Evolutionary conservation across 2,329 filamentous ascomycete species (phyloP), one percentile per base, ranked within the genome.

Genomic region (Ceratocystis ficicola): DNA sequence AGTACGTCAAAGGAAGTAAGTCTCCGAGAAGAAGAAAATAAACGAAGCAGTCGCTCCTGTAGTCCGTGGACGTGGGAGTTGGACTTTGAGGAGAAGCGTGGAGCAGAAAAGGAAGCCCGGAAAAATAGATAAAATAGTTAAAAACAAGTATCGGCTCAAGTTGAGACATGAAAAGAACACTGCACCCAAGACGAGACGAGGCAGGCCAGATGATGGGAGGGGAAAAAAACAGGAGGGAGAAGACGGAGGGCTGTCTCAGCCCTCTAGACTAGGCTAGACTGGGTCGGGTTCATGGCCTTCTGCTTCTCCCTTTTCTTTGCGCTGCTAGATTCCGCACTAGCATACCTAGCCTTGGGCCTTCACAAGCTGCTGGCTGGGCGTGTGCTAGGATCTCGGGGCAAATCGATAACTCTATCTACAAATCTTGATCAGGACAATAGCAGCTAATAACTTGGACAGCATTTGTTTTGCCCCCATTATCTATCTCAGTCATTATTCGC

Each of bases 331-430:
- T 55, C 50, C 50, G 50, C 50, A 55, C 30, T 32, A 32, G 30
- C 6, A 32, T 32, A 7, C 30, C 50, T 55, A 55, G 50, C 20
- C 50, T 17, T 20, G 50, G 50, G 3, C 46, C 46, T 48, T 48
- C 22, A 48, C 46, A n/a, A 17, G 50, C 25, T 28, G 50, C 20
- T 25, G 50, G 30, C 30, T 32, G 30, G 30, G 30, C 30, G 30
- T 5, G 30, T 32, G 30, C 30, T 32, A 32, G 50, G 50, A 55
- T 55, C 50, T 55, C 25, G 12, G 20, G 8, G 30, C 30, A 20
- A 55, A 55, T 55, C 50, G 50, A 55, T 55, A 55, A 55, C 50
- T 55, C 25, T 25, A 55, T 55, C 50, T 55, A 28, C 50, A 30
- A 55, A 55, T 55, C 50, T 55, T 55, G 50, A 55, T 30, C 28